Evolutionary conservation across 139 green algal species (phyloP), one percentile per base, ranked within the genome.

Genomic region (Coelastrella sp.): DNA sequence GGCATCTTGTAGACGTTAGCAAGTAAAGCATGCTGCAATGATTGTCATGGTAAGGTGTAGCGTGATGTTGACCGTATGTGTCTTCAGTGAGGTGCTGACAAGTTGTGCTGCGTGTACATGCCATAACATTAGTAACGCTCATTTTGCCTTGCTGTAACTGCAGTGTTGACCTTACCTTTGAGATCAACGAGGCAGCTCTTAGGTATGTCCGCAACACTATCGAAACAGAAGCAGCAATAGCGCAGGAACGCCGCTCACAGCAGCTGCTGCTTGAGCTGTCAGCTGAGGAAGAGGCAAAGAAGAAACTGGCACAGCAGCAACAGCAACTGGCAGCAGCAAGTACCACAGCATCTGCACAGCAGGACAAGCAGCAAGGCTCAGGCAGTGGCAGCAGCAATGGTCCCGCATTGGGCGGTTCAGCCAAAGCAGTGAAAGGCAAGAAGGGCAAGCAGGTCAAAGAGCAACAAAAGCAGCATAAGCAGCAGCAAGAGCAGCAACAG

Each of bases 231-330:
- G 91, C 91, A 0, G 71, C 84, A 15, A 53, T 45, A 19, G 90
- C 88, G 0, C 90, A 89, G 21, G 92, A 95, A 83, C 76, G 83
- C 21, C 91, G 92, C 37, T 93, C 88, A 17, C 79, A 92, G 64
- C 83, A 90, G 62, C 87, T 96, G 76, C 87, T 96, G 68, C 84
- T 84, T 13, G 92, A 96, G 85, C 91, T 96, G 32, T 92, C 93
- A 32, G 69, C 43, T 41, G 91, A 94, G 75, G 90, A 91, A 35
- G 90, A 82, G n/a, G 87, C 45, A 0, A 8, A 23, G 13, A 69
- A 85, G 25, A 85, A 87, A 40, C 67, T 72, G 5, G 41, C 60
- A 40, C 83, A 75, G 21, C 78, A 85, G 27, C 85, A 91, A 53
- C 67, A 45, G 43, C 63, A 71, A 50, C 83, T 48, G 8, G 9